Conservation (phyloP, 164 flowering plant species). For the Chloranthus sessilifolius region DNA sequence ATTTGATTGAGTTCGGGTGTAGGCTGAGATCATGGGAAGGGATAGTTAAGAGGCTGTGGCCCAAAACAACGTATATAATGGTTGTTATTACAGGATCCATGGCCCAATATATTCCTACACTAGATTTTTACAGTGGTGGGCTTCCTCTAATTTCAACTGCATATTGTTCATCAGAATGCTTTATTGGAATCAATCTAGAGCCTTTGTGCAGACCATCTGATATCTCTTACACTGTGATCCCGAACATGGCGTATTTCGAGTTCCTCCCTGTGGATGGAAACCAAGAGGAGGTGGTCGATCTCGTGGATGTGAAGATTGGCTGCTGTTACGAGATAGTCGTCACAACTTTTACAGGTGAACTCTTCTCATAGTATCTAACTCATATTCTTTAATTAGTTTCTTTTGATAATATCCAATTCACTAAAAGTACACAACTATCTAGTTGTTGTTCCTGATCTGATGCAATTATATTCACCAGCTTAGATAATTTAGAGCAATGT, state of each 20-base stretch:
- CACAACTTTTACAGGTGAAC: slow-evolving; percentile 54
- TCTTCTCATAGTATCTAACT: too few relatives aligned
- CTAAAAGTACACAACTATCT: too few relatives aligned
- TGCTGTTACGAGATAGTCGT: slow-evolving; percentile 58
- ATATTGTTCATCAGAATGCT: slow-evolving; percentile 66
- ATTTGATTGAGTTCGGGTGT: slow-evolving; percentile 33
- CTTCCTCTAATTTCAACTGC: slow-evolving; percentile 51
- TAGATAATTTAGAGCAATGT: too few relatives aligned
- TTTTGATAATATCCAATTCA: too few relatives aligned
- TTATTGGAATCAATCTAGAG: slow-evolving; percentile 48
- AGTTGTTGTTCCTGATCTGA: too few relatives aligned
- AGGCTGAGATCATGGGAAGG: slow-evolving; percentile 24
- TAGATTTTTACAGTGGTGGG: too few relatives aligned
- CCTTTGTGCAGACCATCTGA: slow-evolving; percentile 45
- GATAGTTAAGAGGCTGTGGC: slow-evolving; percentile 56
- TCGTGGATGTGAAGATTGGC: too few relatives aligned
- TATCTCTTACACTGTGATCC: too few relatives aligned
- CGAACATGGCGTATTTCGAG: slow-evolving; percentile 64
- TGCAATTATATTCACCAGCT: too few relatives aligned
- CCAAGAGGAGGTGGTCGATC: slow-evolving; percentile 35
- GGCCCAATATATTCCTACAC: too few relatives aligned
- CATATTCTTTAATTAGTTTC: too few relatives aligned
- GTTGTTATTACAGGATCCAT: slow-evolving; percentile 63
- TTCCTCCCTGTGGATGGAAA: slow-evolving; percentile 36
- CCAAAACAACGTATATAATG: slow-evolving; percentile 51